These are phyloP conservation scores for Sinapis alba DNA, from an alignment of 441 rosid genomes.

Conservation along the genomic window DNA sequence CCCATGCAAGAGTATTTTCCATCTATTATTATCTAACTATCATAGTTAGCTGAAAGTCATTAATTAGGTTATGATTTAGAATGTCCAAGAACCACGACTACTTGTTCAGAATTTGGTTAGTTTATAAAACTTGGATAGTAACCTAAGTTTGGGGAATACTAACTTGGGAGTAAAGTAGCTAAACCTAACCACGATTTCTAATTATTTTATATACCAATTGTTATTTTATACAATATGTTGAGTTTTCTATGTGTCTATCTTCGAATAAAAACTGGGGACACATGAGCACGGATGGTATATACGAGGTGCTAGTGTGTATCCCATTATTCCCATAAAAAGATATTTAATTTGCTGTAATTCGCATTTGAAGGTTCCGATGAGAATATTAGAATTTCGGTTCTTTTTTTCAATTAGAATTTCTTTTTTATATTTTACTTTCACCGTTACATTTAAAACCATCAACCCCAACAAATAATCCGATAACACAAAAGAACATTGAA, in stretches of 20 bases:
- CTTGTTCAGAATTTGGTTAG: neutral
- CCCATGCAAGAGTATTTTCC: neutral
- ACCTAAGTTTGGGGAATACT: neutral
- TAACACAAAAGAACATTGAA: slow-evolving; percentile 3
- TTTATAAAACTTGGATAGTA: slow-evolving; percentile 3
- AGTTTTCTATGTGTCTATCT: neutral
- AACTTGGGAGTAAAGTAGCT: neutral
- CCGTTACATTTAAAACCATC: neutral
- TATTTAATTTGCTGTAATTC: slow-evolving; percentile 19
- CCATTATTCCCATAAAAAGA: slow-evolving; percentile 13
- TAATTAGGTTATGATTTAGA: neutral
- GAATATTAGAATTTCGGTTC: slow-evolving; percentile 39
- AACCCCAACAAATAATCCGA: neutral
- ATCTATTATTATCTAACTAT: neutral
- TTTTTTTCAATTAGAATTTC: too few relatives aligned
- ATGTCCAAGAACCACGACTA: slow-evolving; percentile 2
- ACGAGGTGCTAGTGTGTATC: slow-evolving; percentile 26
- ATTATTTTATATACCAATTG: neutral
- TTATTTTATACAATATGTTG: neutral
- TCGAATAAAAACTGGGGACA: neutral
- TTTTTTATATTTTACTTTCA: neutral
- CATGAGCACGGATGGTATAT: slow-evolving; percentile 13
- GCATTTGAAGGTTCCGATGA: slow-evolving; percentile 26
- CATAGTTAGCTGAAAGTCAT: neutral
- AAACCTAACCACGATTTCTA: slow-evolving; percentile 9